Conservation (phyloP, 108 stramenopile species). For the Fragilaria crotonensis region DNA sequence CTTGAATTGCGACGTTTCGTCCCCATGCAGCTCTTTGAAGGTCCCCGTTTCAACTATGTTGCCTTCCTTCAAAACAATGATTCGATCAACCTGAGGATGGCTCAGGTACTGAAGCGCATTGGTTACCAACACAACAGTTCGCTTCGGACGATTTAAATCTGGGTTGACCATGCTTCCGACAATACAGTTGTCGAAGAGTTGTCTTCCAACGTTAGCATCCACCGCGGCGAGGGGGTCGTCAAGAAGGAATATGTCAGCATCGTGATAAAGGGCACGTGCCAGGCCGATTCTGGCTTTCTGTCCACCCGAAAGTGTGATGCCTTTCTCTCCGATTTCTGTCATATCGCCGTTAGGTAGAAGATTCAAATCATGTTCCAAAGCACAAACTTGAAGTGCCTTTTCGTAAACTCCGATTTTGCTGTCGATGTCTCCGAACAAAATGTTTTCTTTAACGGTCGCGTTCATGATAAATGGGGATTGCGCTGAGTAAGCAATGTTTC, state of each 20-base stretch:
- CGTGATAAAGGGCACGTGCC: constrained; percentile 87
- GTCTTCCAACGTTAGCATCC: constrained; percentile 82
- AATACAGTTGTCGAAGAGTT: constrained; percentile 83
- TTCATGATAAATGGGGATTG: constrained; percentile 92
- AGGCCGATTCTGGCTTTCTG: constrained; percentile 86
- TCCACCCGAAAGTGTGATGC: constrained; percentile 80
- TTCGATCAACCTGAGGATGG: constrained; percentile 48
- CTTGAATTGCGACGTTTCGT: constrained; percentile 41
- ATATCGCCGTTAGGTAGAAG: constrained; percentile 69
- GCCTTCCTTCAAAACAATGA: constrained; percentile 67
- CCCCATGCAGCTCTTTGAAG: constrained; percentile 45
- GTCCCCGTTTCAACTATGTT: constrained; percentile 63
- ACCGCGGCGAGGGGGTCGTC: constrained; percentile 86
- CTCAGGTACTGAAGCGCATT: constrained; percentile 78
- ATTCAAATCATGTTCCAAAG: constrained; percentile 64
- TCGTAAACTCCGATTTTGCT: constrained; percentile 55
- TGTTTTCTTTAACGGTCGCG: constrained; percentile 55
- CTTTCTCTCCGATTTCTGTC: constrained; percentile 90
- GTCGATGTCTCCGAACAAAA: constrained; percentile 21
- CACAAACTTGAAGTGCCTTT: constrained; percentile 52
- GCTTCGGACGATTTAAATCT: constrained; percentile 14
- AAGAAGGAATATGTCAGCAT: constrained; percentile 75
- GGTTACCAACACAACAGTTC: constrained; percentile 79
- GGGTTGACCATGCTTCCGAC: constrained; percentile 45
- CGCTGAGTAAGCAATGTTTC: constrained; percentile 40